Percentiles rank a stretch among this genome's conserved stretches.
These are phyloP conservation scores for Colletotrichum orchidophilum DNA, from an alignment of 2,329 filamentous ascomycete species.

Conservation along the genomic window DNA sequence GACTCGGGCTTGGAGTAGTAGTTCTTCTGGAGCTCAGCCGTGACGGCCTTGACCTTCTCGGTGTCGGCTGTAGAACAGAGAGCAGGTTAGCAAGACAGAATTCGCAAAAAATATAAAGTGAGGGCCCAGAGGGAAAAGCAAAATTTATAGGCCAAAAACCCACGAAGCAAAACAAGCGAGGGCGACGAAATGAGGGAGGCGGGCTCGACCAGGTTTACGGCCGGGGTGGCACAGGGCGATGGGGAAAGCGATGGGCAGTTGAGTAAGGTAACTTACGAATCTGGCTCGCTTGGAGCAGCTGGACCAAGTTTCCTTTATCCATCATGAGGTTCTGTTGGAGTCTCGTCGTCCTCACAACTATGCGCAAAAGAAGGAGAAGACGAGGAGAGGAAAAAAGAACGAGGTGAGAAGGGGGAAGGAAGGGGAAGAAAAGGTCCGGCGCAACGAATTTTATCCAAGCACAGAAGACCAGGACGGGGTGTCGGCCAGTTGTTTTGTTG, in stretches of 20 bases:
- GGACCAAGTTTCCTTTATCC: slow-evolving; percentile 77
- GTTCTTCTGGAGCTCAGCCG: slow-evolving; percentile 88
- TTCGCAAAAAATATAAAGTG: neutral
- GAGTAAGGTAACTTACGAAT: slow-evolving; percentile 71
- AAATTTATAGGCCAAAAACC: slow-evolving; percentile 29
- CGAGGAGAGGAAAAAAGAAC: slow-evolving; percentile 28
- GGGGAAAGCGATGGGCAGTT: neutral
- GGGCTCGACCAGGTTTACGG: slow-evolving; percentile 27
- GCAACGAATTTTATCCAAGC: slow-evolving; percentile 28
- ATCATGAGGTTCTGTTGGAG: slow-evolving; percentile 40
- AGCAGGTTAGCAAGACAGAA: slow-evolving; percentile 43
- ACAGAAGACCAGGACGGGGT: slow-evolving; percentile 4
- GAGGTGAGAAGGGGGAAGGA: slow-evolving; percentile 32
- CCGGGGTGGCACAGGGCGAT: slow-evolving; percentile 28
- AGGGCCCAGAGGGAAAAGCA: slow-evolving; percentile 18
- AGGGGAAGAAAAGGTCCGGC: slow-evolving; percentile 26
- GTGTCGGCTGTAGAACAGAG: slow-evolving; percentile 75
- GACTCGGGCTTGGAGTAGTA: slow-evolving; percentile 90
- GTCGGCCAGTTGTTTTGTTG: slow-evolving; percentile 24
- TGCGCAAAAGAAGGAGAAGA: slow-evolving; percentile 26
- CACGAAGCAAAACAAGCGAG: slow-evolving; percentile 30
- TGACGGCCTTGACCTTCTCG: slow-evolving; percentile 88
- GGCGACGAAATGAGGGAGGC: slow-evolving; percentile 23
- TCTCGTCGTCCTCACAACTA: slow-evolving; percentile 29
- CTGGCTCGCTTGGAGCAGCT: slow-evolving; percentile 87